Evolutionary conservation across 108 stramenopile species (phyloP).

Genomic region (Cyclotella sp.): DNA sequence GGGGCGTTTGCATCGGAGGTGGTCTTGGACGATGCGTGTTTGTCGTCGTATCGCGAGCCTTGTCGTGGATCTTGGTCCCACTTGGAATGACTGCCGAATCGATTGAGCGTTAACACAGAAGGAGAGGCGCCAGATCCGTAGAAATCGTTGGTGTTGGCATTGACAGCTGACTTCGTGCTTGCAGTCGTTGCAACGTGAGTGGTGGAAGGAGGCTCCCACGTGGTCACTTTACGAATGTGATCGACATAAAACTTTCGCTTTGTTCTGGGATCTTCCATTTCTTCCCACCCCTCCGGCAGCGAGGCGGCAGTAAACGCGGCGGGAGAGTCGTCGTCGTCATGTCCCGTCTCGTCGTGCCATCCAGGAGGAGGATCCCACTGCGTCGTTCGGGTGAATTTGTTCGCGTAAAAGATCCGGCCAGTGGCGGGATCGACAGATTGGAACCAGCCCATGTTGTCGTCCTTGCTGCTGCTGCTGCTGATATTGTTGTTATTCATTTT

Average conservation of each 20-base stretch:
- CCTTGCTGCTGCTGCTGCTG: background rate
- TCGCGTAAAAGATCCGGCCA: conserved; percentile 78
- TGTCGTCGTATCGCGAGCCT: conserved; percentile 3
- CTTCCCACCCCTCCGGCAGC: conserved; percentile 89
- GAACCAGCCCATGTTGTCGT: conserved; percentile 60
- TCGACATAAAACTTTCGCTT: conserved; percentile 89
- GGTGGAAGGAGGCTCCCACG: conserved; percentile 53
- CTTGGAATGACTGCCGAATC: conserved; percentile 21
- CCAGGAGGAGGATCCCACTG: conserved; percentile 80
- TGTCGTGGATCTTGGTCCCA: conserved; percentile 23
- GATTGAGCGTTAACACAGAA: conserved; percentile 17
- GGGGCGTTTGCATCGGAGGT: conserved; percentile 39
- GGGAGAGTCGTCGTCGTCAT: background rate
- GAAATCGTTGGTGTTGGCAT: background rate
- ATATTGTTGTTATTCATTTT: no score
- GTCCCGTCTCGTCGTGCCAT: conserved; percentile 50
- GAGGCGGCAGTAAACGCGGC: conserved; percentile 1
- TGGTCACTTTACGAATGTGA: conserved; percentile 82
- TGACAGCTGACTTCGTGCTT: no score
- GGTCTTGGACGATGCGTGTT: background rate
- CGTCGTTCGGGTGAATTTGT: conserved; percentile 74
- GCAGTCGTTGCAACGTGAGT: background rate
- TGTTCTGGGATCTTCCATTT: conserved; percentile 73
- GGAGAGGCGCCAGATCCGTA: background rate
- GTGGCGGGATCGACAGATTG: conserved; percentile 70